A percentile compares a stretch with the other conserved stretches of the same genome.
Conservation (phyloP, 257 asterid species). For the Datura wrightii region DNA sequence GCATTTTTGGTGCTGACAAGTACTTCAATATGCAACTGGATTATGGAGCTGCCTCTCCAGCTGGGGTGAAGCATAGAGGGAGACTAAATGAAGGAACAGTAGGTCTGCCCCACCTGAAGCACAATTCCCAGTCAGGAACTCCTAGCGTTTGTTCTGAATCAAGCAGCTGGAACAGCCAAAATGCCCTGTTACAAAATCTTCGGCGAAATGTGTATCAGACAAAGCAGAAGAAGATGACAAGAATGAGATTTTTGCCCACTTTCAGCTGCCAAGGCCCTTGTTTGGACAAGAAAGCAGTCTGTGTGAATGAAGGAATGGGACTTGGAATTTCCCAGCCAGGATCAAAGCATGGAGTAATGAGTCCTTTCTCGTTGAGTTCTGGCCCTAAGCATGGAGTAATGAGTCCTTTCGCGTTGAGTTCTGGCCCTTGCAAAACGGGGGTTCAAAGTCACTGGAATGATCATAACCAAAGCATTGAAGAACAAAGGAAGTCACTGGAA, state of each 20-base stretch:
- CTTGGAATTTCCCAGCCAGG: constrained; percentile 40
- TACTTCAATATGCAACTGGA: constrained; percentile 80
- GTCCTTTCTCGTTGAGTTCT: constrained; percentile 17
- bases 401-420: constrained; percentile 9
- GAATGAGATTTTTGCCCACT: constrained; percentile 48
- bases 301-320: constrained; percentile 31
- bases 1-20: constrained; percentile 77
- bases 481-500: constrained; percentile 58
- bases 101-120: constrained; percentile 24
- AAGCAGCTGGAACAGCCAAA: constrained; percentile 62
- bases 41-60: constrained; percentile 34
- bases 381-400: constrained; percentile 19
- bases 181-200: constrained; percentile 38
- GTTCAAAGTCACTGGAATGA: constrained; percentile 16
- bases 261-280: constrained; percentile 67
- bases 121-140: constrained; percentile 42
- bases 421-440: constrained; percentile 18
- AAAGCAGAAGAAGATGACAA: constrained; percentile 50
- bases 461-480: constrained; percentile 35
- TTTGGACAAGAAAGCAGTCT: constrained; percentile 55
- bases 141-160: constrained; percentile 58
- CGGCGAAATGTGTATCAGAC: constrained; percentile 33
- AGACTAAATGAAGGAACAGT: not conserved
- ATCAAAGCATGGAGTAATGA: constrained; percentile 25
- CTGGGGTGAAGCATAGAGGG: not conserved